These are phyloP conservation scores for Plantago major DNA, from an alignment of 257 asterid species.

Conservation along the genomic window DNA sequence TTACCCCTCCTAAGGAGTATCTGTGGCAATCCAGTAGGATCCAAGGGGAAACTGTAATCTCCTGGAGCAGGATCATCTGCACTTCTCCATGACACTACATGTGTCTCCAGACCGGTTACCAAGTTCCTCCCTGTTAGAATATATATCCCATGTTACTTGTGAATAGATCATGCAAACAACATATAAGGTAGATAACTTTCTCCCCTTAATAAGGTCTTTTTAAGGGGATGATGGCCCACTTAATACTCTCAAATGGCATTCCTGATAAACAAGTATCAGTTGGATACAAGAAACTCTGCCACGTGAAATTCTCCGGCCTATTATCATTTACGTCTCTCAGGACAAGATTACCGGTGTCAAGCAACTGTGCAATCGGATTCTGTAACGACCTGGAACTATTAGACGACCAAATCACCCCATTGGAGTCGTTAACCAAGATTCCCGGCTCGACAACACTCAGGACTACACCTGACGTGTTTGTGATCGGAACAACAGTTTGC, in stretches of 20 bases:
- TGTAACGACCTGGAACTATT: constrained; percentile 18
- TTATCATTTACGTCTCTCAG: constrained; percentile 24
- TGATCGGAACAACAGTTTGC: not conserved
- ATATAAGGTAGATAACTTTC: too few relatives aligned
- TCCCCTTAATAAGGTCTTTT: too few relatives aligned
- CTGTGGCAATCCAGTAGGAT: constrained; percentile 32
- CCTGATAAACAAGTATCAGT: constrained; percentile 34
- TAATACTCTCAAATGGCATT: constrained; percentile 38
- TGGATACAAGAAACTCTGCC: constrained; percentile 56
- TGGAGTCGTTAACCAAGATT: constrained; percentile 20
- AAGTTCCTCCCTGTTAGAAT: constrained; percentile 33
- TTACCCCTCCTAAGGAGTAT: constrained; percentile 6
- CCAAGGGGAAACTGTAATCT: constrained; percentile 22
- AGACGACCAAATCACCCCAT: constrained; percentile 35
- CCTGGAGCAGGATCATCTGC: constrained; percentile 40
- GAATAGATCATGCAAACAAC: too few relatives aligned
- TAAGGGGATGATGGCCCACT: too few relatives aligned
- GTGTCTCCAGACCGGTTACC: constrained; percentile 23
- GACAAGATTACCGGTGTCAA: constrained; percentile 50
- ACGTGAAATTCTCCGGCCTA: constrained; percentile 25
- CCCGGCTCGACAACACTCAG: constrained; percentile 20
- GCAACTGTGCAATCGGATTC: constrained; percentile 26
- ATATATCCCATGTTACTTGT: too few relatives aligned
- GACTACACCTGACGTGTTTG: not conserved
- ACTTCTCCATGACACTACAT: constrained; percentile 36